These are phyloP conservation scores for Alternaria triticina DNA, from an alignment of 2,329 filamentous ascomycete genomes.

Conservation along the genomic window DNA sequence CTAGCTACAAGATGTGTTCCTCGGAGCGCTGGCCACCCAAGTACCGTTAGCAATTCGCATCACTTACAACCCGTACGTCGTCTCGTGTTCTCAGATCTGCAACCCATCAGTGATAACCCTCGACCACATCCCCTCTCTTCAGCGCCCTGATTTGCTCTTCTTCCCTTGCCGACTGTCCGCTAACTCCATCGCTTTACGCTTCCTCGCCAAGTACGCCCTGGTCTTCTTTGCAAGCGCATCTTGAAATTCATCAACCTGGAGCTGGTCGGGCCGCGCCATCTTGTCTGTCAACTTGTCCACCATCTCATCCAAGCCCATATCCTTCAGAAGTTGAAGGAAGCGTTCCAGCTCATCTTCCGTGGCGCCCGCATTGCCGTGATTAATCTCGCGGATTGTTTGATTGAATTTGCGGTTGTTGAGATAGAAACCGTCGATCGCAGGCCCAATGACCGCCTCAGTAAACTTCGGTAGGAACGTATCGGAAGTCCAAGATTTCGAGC, in stretches of 20 bases:
- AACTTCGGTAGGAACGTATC: background rate
- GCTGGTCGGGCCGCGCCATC: background rate
- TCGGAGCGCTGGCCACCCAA: no score
- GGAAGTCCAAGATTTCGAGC: background rate
- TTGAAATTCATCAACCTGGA: background rate
- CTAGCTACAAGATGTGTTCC: no score
- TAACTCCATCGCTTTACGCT: background rate
- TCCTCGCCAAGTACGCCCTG: background rate
- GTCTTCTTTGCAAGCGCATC: background rate
- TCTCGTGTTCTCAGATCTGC: no score
- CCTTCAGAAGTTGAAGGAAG: background rate
- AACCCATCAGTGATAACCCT: background rate
- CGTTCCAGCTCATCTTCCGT: no score
- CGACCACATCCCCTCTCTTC: background rate
- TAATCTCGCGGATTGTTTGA: background rate
- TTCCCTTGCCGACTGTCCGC: background rate
- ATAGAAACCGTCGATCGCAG: background rate
- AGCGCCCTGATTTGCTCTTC: background rate
- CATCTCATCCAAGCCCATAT: background rate
- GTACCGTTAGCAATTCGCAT: no score
- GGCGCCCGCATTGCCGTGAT: no score
- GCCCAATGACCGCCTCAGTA: background rate
- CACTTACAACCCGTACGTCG: no score
- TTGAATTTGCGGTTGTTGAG: background rate
- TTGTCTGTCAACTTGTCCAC: background rate